phyloP scores from a whole-genome alignment of 2,329 filamentous ascomycete genomes.

The Fusarium staphyleae region DNA sequence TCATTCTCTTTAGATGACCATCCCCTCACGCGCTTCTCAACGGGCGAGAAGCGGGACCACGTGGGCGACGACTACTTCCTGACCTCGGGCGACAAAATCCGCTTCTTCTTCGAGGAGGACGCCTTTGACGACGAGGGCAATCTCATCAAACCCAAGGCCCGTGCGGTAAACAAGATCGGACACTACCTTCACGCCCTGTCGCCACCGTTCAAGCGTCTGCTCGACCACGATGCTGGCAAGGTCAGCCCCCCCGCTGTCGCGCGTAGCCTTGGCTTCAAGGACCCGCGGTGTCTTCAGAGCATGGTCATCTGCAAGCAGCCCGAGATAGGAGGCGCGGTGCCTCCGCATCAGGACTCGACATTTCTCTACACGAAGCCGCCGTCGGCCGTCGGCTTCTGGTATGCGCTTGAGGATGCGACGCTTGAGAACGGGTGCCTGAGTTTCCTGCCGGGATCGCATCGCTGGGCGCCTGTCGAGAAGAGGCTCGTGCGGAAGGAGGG shows the following conservation, averaged over 20 bases:
- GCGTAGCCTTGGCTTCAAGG: constrained; percentile 72
- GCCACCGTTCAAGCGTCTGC: constrained; percentile 67
- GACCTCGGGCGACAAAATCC: constrained; percentile 84
- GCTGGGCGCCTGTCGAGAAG: constrained; percentile 71
- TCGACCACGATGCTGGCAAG: constrained; percentile 50
- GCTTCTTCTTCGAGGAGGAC: constrained; percentile 97
- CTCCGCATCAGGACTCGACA: constrained; percentile 88
- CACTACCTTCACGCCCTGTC: constrained; percentile 77
- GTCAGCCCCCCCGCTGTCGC: constrained; percentile 69
- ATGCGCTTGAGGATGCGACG: constrained; percentile 92
- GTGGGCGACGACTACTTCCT: constrained; percentile 97
- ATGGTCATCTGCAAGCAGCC: constrained; percentile 99
- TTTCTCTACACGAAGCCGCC: constrained; percentile 92
- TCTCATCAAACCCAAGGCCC: constrained; percentile 79
- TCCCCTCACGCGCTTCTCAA: constrained; percentile 93
- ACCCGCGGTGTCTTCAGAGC: constrained; percentile 83
- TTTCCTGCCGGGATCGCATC: constrained; percentile 84
- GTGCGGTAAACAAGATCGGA: constrained; percentile 89
- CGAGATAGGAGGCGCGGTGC: constrained; percentile 91
- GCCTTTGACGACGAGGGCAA: constrained; percentile 73
- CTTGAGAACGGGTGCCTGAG: constrained; percentile 86
- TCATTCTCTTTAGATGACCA: constrained; percentile 82
- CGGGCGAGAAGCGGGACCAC: constrained; percentile 76
- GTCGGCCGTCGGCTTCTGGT: constrained; percentile 94
- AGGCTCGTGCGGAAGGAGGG: constrained; percentile 74